Evolutionary conservation across 257 asterid species (phyloP), one percentile per base, ranked within the genome.

Genomic region (Solanum tarapatanum): DNA sequence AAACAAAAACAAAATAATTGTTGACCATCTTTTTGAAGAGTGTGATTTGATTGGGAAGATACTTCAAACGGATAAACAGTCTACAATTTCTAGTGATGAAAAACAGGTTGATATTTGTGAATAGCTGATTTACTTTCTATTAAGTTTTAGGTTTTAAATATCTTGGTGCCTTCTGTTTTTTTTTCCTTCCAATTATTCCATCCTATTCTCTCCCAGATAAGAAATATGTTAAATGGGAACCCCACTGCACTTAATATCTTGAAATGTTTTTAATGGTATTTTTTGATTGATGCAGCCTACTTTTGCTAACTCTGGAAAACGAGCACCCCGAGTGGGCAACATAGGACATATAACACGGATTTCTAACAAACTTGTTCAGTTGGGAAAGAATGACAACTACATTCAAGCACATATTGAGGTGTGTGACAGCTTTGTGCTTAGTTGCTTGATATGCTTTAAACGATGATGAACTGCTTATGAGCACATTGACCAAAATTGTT

Each of bases 341-440:
- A 90, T 94, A 87, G 98, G 99, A 70, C 99, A 96, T 90, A 72
- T 94, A 87, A 94, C 99, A 24, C 93, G 98, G 62, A 94, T 96
- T 85, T 93, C 98, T 80, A 96, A 95, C 91, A 96, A 93, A 88
- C 92, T 96, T 86, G 90, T 93, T 87, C 97, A 95, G 92, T 87
- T 91, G 91, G 96, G 93, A 79, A 94, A 91, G 90, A 89, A 62
- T 86, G 95, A 93, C 87, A 79, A 39, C 66, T 88, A 82, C 90
- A 88, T 95, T 82, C 96, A 92, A 91, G 90, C 92, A 74, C 94
- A 89, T 90, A 92, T 95, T 86, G 95, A 94, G 99, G 99, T 96
- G 69, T 26, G 93, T 80, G 68, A 26, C 14, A 80, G 68, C 66
- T 26, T 80, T 80, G 64, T 80, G 58, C 84, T 43, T 26, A 26